A percentile compares a stretch with the other conserved stretches of the same genome.
Conservation (phyloP, 495 filamentous ascomycete genomes). For the Podospora tetraspora region DNA sequence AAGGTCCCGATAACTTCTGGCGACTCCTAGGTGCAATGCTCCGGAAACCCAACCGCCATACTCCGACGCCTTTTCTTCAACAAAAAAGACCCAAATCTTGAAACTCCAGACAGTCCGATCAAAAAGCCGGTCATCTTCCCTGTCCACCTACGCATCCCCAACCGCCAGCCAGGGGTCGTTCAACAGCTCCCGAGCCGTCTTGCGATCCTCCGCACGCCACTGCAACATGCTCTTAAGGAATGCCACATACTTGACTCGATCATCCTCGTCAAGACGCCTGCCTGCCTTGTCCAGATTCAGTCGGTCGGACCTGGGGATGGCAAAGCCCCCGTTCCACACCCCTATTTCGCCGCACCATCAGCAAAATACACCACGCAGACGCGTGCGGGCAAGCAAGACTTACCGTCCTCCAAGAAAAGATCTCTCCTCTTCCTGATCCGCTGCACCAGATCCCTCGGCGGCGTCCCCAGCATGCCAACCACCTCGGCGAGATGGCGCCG, state of each 20-base stretch:
- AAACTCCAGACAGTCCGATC: neutral
- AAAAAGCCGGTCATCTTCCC: neutral
- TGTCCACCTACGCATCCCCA: neutral
- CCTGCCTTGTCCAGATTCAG: neutral
- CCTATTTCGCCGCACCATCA: neutral
- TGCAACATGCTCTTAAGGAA: neutral
- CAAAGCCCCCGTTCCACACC: neutral
- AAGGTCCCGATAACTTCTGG: too few species aligned
- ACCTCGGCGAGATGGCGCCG: neutral
- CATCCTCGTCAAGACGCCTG: neutral
- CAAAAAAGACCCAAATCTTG: neutral
- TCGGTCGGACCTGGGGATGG: neutral
- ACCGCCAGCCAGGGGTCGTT: neutral
- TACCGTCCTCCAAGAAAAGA: neutral
- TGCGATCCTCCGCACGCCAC: neutral
- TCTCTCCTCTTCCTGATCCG: neutral
- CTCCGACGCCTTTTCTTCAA: neutral
- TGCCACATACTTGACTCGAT: neutral
- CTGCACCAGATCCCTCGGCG: neutral
- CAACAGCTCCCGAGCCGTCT: neutral
- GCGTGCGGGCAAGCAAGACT: neutral
- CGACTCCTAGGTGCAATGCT: neutral
- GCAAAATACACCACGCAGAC: neutral
- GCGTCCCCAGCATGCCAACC: neutral
- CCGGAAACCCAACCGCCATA: neutral